phyloP scores from a whole-genome alignment of 163 green algal genomes.

The Volvox carteri region DNA sequence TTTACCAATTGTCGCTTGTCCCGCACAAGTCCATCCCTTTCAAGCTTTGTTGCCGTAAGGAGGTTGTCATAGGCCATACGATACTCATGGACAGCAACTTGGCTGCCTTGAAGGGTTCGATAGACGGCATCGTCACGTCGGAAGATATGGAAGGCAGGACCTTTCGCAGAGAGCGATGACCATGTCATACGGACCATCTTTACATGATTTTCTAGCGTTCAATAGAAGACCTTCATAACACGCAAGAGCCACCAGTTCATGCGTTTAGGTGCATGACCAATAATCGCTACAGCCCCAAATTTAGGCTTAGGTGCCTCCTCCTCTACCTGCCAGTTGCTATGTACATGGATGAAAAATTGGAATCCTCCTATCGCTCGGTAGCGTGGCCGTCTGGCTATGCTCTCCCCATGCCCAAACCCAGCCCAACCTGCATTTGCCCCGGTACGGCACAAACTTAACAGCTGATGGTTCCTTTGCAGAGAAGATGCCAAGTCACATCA shows the following conservation, averaged over 20 bases:
- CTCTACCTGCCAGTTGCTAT: neutral
- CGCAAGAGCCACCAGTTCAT: neutral
- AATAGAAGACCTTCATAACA: neutral
- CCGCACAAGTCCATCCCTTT: slow-evolving; percentile 9
- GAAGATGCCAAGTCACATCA: too few species aligned
- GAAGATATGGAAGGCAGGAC: neutral
- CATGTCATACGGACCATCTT: slow-evolving; percentile 11
- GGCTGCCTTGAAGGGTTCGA: slow-evolving; percentile 4
- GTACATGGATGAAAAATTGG: neutral
- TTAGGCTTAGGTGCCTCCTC: neutral
- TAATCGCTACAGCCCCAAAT: slow-evolving; percentile 1
- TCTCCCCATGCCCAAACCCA: neutral
- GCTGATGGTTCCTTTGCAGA: too few species aligned
- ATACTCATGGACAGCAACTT: slow-evolving; percentile 55
- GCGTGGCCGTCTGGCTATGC: too few species aligned
- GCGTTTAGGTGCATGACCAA: slow-evolving; percentile 1
- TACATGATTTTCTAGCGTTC: neutral
- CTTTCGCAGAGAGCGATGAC: neutral
- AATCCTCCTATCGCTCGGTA: neutral
- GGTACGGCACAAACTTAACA: neutral
- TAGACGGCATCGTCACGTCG: neutral
- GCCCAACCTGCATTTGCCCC: neutral
- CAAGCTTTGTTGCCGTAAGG: neutral
- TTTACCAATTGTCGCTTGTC: slow-evolving; percentile 26
- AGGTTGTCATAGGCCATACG: slow-evolving; percentile 45